These are phyloP conservation scores for Apiosordaria backusii DNA, from an alignment of 495 filamentous ascomycete genomes.

Conservation along the genomic window DNA sequence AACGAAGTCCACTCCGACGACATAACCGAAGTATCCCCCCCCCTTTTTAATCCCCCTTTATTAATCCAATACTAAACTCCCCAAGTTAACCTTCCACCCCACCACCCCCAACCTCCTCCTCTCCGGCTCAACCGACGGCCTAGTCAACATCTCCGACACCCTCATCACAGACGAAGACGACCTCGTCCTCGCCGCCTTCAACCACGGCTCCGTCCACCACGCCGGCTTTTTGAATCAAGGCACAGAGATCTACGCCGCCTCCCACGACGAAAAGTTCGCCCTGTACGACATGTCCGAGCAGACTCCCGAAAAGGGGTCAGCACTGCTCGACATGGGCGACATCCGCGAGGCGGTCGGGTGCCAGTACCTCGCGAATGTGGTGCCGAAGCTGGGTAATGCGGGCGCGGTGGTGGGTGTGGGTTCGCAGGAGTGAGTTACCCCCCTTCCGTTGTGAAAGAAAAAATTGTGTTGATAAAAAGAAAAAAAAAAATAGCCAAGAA, in stretches of 20 bases:
- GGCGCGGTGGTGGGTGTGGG: constrained; percentile 60
- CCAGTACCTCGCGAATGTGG: constrained; percentile 78
- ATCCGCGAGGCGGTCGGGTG: constrained; percentile 65
- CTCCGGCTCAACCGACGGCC: constrained; percentile 87
- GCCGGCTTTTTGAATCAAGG: constrained; percentile 68
- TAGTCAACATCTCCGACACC: constrained; percentile 81
- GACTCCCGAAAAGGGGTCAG: constrained; percentile 48
- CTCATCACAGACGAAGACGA: constrained; percentile 78
- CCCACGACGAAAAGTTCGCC: constrained; percentile 76
- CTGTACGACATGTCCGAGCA: constrained; percentile 65
- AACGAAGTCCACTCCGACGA: constrained; percentile 90
- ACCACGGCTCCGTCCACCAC: constrained; percentile 83
- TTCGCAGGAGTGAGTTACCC: constrained; percentile 50
- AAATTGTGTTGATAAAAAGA: background rate
- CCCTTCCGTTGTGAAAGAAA: no score
- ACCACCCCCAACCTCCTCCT: constrained; percentile 60
- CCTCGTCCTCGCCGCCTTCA: constrained; percentile 78
- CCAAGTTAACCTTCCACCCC: constrained; percentile 72
- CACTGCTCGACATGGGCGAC: constrained; percentile 68
- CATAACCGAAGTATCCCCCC: constrained; percentile 63
- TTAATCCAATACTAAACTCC: background rate
- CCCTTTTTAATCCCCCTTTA: background rate
- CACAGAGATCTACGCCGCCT: constrained; percentile 67
- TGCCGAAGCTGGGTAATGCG: constrained; percentile 48
- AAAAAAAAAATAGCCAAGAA: constrained; percentile 46